Evolutionary conservation across 345 rosid genomes (phyloP).

Genomic region (Laguncularia racemosa): DNA sequence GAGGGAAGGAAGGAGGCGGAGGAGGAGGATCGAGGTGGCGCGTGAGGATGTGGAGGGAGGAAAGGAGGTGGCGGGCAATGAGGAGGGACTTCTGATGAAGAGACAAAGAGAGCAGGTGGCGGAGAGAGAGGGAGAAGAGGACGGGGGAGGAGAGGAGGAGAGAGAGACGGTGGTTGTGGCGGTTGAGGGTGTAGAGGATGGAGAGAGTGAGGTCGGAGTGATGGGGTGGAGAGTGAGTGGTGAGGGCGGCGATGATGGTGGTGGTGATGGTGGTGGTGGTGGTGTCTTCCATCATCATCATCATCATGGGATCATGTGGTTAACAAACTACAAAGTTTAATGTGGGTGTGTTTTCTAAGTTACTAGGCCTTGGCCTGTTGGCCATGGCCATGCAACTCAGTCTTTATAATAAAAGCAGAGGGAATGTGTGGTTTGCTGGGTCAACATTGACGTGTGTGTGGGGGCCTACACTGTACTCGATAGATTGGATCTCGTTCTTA

Average conservation of each 20-base stretch:
- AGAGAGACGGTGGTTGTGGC: conserved; percentile 57
- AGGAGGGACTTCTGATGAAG: conserved; percentile 56
- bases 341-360: too few species aligned
- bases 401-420: too few species aligned
- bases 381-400: too few species aligned
- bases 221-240: conserved; percentile 37
- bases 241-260: conserved; percentile 54
- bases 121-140: conserved; percentile 71
- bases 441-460: neutral
- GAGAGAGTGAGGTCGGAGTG: conserved; percentile 47
- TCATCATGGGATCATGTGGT: conserved; percentile 33
- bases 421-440: neutral
- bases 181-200: conserved; percentile 38
- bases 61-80: conserved; percentile 78
- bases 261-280: conserved; percentile 22
- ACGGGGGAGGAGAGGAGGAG: conserved; percentile 65
- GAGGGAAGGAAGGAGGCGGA: conserved; percentile 18
- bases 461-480: too few species aligned
- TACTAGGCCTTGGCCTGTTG: too few species aligned
- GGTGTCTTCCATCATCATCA: conserved; percentile 44
- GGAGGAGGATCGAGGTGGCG: conserved; percentile 29
- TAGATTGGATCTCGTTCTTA: too few species aligned
- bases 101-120: conserved; percentile 71
- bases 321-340: too few species aligned
- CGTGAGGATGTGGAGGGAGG: conserved; percentile 57